phyloP scores from a whole-genome alignment of 129 eudicot genomes.

The Pittosporum tobira region DNA sequence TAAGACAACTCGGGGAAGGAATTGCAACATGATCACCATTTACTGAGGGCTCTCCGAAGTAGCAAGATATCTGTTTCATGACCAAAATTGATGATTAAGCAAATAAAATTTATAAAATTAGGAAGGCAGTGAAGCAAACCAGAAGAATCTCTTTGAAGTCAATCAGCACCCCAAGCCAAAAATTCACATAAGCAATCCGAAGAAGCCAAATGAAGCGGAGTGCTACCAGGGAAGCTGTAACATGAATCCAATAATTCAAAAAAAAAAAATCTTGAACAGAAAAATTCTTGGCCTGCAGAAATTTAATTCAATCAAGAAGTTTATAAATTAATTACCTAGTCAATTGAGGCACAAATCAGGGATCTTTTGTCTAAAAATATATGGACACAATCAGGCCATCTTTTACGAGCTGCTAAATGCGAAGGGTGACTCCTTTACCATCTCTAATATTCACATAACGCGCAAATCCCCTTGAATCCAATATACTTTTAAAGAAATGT shows the following conservation, averaged over 20 bases:
- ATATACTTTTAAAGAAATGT: constrained; percentile 3
- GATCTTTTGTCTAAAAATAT: constrained; percentile 66
- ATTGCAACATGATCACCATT: no score
- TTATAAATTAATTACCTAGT: constrained; percentile 47
- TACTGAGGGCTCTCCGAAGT: no score
- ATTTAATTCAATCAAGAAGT: neutral
- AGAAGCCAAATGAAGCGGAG: constrained; percentile 97
- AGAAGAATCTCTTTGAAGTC: constrained; percentile 74
- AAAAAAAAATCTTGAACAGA: constrained; percentile 1
- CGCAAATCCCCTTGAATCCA: constrained; percentile 76
- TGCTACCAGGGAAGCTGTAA: constrained; percentile 71
- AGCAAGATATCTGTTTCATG: no score
- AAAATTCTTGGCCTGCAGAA: neutral
- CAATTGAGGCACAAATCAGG: constrained; percentile 89
- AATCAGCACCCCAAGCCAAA: constrained; percentile 99
- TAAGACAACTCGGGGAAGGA: no score
- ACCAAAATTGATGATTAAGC: neutral
- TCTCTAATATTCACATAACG: constrained; percentile 93
- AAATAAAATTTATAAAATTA: no score
- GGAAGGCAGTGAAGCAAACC: constrained; percentile 29
- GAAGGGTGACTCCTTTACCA: constrained; percentile 95
- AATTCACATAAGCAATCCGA: constrained; percentile 86
- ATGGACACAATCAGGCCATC: constrained; percentile 82
- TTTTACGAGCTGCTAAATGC: constrained; percentile 91
- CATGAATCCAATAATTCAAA: neutral